phyloP scores from a whole-genome alignment of 2,329 filamentous ascomycete species.

The Botryotinia globosa region DNA sequence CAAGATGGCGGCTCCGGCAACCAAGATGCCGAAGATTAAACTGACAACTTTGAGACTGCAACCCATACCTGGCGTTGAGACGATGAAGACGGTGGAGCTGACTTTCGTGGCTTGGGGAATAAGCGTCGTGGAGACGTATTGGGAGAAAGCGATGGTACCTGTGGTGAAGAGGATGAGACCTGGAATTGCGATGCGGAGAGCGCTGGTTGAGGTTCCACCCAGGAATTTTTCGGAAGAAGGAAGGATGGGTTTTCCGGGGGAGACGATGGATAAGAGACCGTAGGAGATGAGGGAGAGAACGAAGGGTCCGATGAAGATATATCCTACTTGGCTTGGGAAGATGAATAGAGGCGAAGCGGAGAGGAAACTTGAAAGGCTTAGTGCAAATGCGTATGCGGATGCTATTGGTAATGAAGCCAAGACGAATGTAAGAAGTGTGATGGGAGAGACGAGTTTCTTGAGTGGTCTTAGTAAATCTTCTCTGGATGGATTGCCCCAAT shows the following conservation, averaged over 20 bases:
- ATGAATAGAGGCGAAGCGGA: slow-evolving; percentile 46
- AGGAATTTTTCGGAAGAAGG: not conserved
- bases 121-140: slow-evolving; percentile 12
- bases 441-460: slow-evolving; percentile 49
- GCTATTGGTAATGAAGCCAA: slow-evolving; percentile 47
- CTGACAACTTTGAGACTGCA: not conserved
- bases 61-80: not conserved
- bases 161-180: slow-evolving; percentile 1
- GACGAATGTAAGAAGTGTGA: slow-evolving; percentile 47
- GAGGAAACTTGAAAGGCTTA: slow-evolving; percentile 49
- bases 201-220: not conserved
- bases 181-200: not conserved
- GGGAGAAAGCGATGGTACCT: not conserved
- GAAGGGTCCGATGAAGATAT: slow-evolving; percentile 40
- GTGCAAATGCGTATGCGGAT: slow-evolving; percentile 48
- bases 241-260: slow-evolving; percentile 16
- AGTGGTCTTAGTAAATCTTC: slow-evolving; percentile 37
- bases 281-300: slow-evolving; percentile 27
- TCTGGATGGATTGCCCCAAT: slow-evolving; percentile 16
- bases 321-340: slow-evolving; percentile 43
- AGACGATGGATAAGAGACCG: slow-evolving; percentile 20
- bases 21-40: not conserved
- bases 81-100: not conserved
- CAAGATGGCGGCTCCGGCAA: not conserved
- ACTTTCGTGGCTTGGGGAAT: not conserved